Conservation (phyloP, 495 filamentous ascomycete genomes). For the Lasiosphaeria ovina region DNA sequence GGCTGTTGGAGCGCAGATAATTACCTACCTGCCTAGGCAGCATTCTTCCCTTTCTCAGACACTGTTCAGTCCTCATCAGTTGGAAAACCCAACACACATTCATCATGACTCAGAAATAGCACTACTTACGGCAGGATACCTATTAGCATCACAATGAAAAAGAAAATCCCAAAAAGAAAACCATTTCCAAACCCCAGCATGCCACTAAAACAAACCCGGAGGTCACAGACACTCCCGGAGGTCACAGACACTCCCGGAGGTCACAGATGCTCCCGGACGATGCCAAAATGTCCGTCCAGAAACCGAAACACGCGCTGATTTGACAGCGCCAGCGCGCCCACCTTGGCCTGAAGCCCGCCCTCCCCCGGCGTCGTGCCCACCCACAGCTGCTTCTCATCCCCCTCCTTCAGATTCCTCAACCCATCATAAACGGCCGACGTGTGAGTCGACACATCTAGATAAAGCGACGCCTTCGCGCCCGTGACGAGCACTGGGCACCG, state of each 20-base stretch:
- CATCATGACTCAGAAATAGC: too few relatives aligned
- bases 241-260: neutral
- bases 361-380: constrained; percentile 12
- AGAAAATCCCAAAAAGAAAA: too few relatives aligned
- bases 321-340: constrained; percentile 18
- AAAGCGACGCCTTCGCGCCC: constrained; percentile 19
- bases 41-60: neutral
- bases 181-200: too few relatives aligned
- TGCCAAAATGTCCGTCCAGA: constrained; percentile 9
- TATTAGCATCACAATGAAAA: too few relatives aligned
- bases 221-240: neutral
- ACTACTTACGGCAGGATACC: too few relatives aligned
- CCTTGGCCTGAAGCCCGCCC: constrained; percentile 29
- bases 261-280: neutral
- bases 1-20: constrained; percentile 6
- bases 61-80: neutral
- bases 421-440: constrained; percentile 5
- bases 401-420: constrained; percentile 10
- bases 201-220: too few relatives aligned
- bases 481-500: constrained; percentile 31
- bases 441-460: constrained; percentile 8
- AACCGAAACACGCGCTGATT: constrained; percentile 6
- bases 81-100: too few relatives aligned
- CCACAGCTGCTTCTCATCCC: constrained; percentile 27
- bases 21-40: neutral